These are phyloP conservation scores for Zygoascus biomembranicola DNA, from an alignment of 805 yeast genomes.

Conservation along the genomic window DNA sequence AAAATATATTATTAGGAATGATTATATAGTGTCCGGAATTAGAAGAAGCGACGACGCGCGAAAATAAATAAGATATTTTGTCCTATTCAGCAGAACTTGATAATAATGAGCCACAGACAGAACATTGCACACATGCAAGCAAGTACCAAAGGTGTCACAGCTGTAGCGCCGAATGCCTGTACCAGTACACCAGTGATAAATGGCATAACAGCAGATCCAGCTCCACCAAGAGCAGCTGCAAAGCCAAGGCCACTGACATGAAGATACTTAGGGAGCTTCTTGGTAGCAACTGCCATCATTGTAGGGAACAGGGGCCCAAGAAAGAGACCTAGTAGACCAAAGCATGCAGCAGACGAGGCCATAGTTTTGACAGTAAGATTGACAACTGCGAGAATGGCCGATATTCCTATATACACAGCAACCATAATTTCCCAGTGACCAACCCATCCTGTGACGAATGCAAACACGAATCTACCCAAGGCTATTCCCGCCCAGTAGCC, in stretches of 20 bases:
- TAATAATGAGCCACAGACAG: slow-evolving; percentile 17
- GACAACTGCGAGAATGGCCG: slow-evolving; percentile 34
- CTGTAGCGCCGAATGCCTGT: slow-evolving; percentile 21
- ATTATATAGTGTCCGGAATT: too few species aligned
- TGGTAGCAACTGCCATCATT: slow-evolving; percentile 54
- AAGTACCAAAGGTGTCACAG: slow-evolving; percentile 21
- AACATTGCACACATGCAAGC: slow-evolving; percentile 18
- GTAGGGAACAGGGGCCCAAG: slow-evolving; percentile 73
- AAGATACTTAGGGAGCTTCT: slow-evolving; percentile 49
- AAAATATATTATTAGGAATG: too few species aligned
- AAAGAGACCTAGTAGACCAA: slow-evolving; percentile 45
- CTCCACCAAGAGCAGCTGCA: slow-evolving; percentile 72
- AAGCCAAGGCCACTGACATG: slow-evolving; percentile 66
- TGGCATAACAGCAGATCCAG: slow-evolving; percentile 74
- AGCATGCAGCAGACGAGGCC: slow-evolving; percentile 39
- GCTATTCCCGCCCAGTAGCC: slow-evolving; percentile 71
- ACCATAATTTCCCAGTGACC: slow-evolving; percentile 13
- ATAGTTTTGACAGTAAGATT: slow-evolving; percentile 43
- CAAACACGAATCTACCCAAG: slow-evolving; percentile 47
- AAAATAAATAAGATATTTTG: neutral
- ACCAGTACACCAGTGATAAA: slow-evolving; percentile 48
- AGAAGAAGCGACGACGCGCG: too few species aligned
- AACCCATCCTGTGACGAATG: slow-evolving; percentile 28
- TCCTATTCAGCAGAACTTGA: slow-evolving; percentile 8
- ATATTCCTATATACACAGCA: slow-evolving; percentile 25